These are phyloP conservation scores for Chrysanthemum seticuspe DNA, from an alignment of 129 eudicot genomes.

Conservation along the genomic window DNA sequence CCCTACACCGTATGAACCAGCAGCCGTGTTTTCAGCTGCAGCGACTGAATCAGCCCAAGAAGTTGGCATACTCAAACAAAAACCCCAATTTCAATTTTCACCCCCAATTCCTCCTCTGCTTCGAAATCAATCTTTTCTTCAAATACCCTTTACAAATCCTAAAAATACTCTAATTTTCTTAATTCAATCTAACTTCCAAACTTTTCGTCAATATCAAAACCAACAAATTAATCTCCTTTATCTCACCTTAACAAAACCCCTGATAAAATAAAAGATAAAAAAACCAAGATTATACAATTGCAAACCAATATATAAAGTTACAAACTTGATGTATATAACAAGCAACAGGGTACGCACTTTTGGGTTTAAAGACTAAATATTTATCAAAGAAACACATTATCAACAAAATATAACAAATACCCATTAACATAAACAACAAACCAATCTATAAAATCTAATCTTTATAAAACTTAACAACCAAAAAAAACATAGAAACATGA, in stretches of 20 bases:
- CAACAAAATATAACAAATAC: too few species aligned
- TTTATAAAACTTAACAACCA: too few species aligned
- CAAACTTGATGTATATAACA: background rate
- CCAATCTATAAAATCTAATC: too few species aligned
- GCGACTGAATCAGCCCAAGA: constrained; percentile 64
- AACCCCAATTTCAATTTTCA: constrained; percentile 14
- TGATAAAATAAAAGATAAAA: constrained; percentile 16
- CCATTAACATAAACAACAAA: too few species aligned
- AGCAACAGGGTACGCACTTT: background rate
- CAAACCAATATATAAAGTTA: background rate
- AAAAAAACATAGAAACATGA: too few species aligned
- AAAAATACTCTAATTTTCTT: background rate
- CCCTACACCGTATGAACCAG: constrained; percentile 34
- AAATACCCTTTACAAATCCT: background rate
- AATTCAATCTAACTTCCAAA: constrained; percentile 18
- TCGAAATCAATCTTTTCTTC: background rate
- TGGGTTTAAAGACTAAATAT: too few species aligned
- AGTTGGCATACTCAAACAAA: constrained; percentile 54
- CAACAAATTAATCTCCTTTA: background rate
- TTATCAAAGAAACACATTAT: too few species aligned
- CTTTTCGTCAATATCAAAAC: constrained; percentile 35
- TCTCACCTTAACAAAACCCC: constrained; percentile 14
- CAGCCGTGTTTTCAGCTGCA: constrained; percentile 61
- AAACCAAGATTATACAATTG: background rate
- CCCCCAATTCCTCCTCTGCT: constrained; percentile 25